phyloP scores from a whole-genome alignment of 148 eudicot species.

The Rhododendron simsii region DNA sequence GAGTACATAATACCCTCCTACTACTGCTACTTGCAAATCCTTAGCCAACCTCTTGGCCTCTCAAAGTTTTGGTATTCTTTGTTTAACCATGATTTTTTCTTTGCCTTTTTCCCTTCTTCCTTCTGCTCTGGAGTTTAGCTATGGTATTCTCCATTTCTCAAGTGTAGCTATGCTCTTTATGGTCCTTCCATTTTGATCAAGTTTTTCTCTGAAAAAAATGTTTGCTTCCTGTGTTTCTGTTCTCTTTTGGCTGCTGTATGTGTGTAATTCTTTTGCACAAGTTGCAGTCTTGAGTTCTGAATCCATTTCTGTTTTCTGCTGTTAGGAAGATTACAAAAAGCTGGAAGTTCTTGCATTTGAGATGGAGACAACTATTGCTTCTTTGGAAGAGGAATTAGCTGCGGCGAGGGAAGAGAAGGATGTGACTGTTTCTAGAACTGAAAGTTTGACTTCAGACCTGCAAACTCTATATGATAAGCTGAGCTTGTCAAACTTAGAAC shows the following conservation, averaged over 20 bases:
- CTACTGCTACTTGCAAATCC: neutral
- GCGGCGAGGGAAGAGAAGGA: constrained; percentile 60
- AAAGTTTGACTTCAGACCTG: constrained; percentile 59
- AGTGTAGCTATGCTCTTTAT: neutral
- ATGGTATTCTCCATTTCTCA: neutral
- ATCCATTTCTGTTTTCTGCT: neutral
- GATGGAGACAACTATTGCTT: constrained; percentile 91
- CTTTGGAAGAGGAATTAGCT: constrained; percentile 72
- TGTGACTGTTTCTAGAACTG: constrained; percentile 44
- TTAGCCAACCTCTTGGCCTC: neutral
- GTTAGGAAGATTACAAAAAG: constrained; percentile 67
- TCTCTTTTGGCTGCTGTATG: neutral
- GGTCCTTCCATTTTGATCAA: neutral
- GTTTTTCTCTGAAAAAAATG: neutral
- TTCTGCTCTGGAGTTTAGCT: neutral
- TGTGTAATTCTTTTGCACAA: neutral
- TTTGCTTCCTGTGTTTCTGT: neutral
- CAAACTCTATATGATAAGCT: constrained; percentile 53
- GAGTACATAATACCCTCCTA: neutral
- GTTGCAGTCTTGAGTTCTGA: neutral
- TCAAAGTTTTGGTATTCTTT: neutral
- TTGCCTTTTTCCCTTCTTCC: neutral
- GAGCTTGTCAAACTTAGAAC: constrained; percentile 46
- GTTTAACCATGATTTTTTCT: neutral
- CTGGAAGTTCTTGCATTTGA: constrained; percentile 96